phyloP scores from a whole-genome alignment of 805 yeast species.

The Wickerhamiella hasegawae region DNA sequence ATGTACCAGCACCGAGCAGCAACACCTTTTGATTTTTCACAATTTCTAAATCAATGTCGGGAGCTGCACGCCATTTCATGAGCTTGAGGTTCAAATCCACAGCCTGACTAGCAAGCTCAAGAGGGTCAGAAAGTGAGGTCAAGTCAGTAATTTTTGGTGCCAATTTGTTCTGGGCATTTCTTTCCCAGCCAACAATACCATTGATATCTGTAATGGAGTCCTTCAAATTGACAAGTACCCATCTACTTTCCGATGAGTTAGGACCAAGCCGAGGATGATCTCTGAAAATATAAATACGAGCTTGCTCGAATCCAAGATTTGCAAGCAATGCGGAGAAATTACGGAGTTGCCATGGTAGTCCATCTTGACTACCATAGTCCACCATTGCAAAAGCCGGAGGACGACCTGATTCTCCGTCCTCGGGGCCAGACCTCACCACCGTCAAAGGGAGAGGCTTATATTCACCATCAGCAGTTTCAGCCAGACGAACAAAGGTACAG shows the following conservation, averaged over 20 bases:
- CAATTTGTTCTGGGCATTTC: slow-evolving; percentile 50
- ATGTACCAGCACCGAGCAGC: slow-evolving; percentile 88
- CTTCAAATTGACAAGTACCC: slow-evolving; percentile 15
- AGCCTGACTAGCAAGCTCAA: slow-evolving; percentile 74
- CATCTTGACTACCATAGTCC: slow-evolving; percentile 21
- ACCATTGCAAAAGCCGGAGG: slow-evolving; percentile 4
- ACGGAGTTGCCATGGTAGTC: slow-evolving; percentile 30
- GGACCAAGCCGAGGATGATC: slow-evolving; percentile 9
- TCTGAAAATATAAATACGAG: slow-evolving; percentile 28
- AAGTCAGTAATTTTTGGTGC: slow-evolving; percentile 76
- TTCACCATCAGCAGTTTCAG: too few species aligned
- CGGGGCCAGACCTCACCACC: neutral
- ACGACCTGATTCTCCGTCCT: too few species aligned
- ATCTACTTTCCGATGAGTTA: slow-evolving; percentile 11
- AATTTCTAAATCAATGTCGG: slow-evolving; percentile 54
- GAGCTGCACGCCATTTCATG: slow-evolving; percentile 95
- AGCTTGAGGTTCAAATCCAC: slow-evolving; percentile 78
- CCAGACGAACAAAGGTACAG: too few species aligned
- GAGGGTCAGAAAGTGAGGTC: slow-evolving; percentile 67
- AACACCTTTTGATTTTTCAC: slow-evolving; percentile 48
- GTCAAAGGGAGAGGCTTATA: neutral
- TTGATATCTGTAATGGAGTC: slow-evolving; percentile 16
- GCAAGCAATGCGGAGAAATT: slow-evolving; percentile 39
- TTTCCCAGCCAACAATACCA: slow-evolving; percentile 77
- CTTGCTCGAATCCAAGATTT: slow-evolving; percentile 21